Evolutionary conservation across 139 green algal species (phyloP).

Genomic region (Chlorella sp.): DNA sequence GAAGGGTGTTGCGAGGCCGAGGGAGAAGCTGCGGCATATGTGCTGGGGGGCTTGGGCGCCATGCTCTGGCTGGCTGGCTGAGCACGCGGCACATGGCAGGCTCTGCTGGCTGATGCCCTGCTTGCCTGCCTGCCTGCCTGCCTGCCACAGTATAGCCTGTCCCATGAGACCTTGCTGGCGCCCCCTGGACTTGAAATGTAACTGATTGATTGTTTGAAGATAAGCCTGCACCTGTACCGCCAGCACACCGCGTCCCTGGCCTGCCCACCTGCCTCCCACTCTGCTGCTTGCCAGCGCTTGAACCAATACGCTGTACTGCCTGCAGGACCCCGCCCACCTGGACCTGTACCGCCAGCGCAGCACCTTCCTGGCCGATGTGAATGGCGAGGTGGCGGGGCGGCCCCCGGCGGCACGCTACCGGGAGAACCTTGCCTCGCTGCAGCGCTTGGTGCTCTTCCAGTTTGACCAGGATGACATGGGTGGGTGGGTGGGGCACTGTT

Average conservation of each 20-base stretch:
- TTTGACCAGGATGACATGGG: slow-evolving; percentile 84
- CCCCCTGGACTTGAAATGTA: too few relatives aligned
- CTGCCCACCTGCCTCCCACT: background rate
- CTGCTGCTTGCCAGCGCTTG: background rate
- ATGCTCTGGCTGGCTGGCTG: too few relatives aligned
- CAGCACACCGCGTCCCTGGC: background rate
- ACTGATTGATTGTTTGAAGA: too few relatives aligned
- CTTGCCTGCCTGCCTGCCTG: too few relatives aligned
- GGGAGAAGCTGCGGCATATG: background rate
- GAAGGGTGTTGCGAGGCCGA: background rate
- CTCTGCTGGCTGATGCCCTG: too few relatives aligned
- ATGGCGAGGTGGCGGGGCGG: slow-evolving; percentile 74
- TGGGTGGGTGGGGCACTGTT: background rate
- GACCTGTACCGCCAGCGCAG: slow-evolving; percentile 71
- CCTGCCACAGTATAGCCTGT: too few relatives aligned
- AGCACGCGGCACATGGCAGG: too few relatives aligned
- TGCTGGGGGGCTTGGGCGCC: background rate
- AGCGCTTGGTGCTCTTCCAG: slow-evolving; percentile 79
- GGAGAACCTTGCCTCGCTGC: slow-evolving; percentile 76
- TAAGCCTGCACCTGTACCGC: background rate
- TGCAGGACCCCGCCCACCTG: slow-evolving; percentile 73
- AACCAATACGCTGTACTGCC: background rate
- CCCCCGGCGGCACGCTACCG: slow-evolving; percentile 54
- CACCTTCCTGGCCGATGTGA: slow-evolving; percentile 88
- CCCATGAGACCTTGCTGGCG: too few relatives aligned